phyloP scores from a whole-genome alignment of 2,329 filamentous ascomycete species.

The Hymenoscyphus linearis region DNA sequence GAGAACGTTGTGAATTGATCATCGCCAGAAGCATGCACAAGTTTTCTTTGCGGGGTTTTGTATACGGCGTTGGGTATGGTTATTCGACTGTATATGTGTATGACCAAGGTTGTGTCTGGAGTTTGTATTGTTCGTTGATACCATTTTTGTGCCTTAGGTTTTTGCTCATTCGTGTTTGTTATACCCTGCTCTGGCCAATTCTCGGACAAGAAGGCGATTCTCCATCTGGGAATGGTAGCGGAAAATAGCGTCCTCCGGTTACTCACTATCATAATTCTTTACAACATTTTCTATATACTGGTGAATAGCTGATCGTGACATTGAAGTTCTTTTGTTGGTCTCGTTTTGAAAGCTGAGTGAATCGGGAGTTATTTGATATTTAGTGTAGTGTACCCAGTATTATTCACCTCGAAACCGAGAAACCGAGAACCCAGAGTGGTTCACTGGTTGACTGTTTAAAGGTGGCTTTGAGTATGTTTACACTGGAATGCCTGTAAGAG shows the following conservation, averaged over 20 bases:
- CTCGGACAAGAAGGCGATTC: not conserved
- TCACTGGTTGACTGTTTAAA: no score
- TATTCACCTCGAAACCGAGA: no score
- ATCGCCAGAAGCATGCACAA: not conserved
- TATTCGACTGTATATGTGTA: not conserved
- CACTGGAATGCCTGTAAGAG: no score
- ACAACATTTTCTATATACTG: not conserved
- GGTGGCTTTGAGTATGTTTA: no score
- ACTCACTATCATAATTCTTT: not conserved
- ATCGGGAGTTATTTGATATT: no score
- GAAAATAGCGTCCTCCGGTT: not conserved
- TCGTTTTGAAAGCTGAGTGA: not conserved
- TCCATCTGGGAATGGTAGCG: not conserved
- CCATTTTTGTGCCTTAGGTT: slow-evolving; percentile 5
- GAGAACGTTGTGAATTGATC: slow-evolving; percentile 20
- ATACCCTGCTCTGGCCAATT: not conserved
- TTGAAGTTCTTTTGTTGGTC: not conserved
- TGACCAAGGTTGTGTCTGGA: not conserved
- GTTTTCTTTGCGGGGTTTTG: no score
- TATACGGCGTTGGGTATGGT: not conserved
- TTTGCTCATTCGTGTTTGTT: not conserved
- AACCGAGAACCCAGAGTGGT: no score
- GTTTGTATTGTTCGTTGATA: slow-evolving; percentile 8
- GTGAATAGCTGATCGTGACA: not conserved
- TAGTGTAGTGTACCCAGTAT: no score